Percentiles rank a stretch among this genome's conserved stretches.
phyloP scores from a whole-genome alignment of 1,284 basidiomycete species.

The Paramarasmius palmivorus region DNA sequence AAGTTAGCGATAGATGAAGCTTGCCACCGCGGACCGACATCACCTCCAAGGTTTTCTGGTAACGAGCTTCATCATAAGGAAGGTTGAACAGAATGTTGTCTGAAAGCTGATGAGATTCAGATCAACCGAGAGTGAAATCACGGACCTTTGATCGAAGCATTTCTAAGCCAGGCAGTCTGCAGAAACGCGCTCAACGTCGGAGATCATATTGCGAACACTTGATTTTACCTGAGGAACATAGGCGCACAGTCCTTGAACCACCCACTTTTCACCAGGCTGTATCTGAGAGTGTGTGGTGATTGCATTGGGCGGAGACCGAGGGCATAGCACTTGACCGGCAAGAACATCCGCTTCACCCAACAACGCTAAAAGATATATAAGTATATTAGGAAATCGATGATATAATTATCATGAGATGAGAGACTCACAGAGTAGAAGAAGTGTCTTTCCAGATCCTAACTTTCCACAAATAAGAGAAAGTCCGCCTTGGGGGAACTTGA shows the following conservation, averaged over 20 bases:
- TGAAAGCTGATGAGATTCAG: conserved; percentile 21
- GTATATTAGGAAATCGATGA: conserved; percentile 13
- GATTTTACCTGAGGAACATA: conserved; percentile 95
- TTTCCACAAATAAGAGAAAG: conserved; percentile 84
- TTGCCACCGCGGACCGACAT: conserved; percentile 6
- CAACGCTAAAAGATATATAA: conserved; percentile 52
- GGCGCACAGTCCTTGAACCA: conserved; percentile 76
- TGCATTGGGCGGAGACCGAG: conserved; percentile 80
- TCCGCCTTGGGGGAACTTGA: conserved; percentile 79
- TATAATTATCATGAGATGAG: neutral
- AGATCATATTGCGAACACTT: conserved; percentile 11
- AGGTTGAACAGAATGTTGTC: conserved; percentile 93
- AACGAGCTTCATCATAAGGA: conserved; percentile 78
- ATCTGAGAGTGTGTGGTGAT: conserved; percentile 58
- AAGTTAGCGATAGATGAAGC: neutral
- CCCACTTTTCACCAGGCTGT: conserved; percentile 64
- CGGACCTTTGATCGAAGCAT: conserved; percentile 85
- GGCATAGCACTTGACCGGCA: conserved; percentile 78
- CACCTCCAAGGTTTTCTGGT: conserved; percentile 73
- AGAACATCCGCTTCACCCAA: conserved; percentile 89
- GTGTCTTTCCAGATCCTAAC: conserved; percentile 81
- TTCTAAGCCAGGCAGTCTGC: conserved; percentile 80
- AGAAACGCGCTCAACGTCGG: conserved; percentile 5
- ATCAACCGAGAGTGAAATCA: neutral
- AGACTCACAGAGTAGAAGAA: conserved; percentile 65